A percentile compares a stretch with the other conserved stretches of the same genome.
These are phyloP conservation scores for Talaromyces thailandensis DNA, from an alignment of 495 filamentous ascomycete species.

Conservation along the genomic window DNA sequence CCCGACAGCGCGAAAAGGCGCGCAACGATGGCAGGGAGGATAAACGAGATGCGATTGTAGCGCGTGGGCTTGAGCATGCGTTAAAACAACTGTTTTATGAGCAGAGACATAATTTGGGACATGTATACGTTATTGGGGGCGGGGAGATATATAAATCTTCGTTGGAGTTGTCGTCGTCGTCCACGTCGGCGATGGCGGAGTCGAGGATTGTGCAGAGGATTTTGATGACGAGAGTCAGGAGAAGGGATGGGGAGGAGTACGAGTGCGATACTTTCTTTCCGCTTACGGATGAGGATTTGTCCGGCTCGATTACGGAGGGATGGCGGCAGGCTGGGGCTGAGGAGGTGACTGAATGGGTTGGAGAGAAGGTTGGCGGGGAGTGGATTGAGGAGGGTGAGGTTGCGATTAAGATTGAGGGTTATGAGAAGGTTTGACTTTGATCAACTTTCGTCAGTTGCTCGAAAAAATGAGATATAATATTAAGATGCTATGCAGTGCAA, in stretches of 20 bases:
- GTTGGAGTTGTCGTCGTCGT: slow-evolving; percentile 28
- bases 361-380: slow-evolving; percentile 28
- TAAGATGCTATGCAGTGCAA: neutral
- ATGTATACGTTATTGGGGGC: slow-evolving; percentile 83
- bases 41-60: slow-evolving; percentile 26
- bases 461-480: neutral
- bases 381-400: slow-evolving; percentile 38
- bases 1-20: slow-evolving; percentile 15
- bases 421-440: slow-evolving; percentile 17
- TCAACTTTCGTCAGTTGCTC: neutral
- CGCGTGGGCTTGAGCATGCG: slow-evolving; percentile 47
- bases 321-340: slow-evolving; percentile 28
- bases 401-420: slow-evolving; percentile 36
- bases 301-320: slow-evolving; percentile 11
- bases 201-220: slow-evolving; percentile 19
- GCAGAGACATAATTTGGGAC: slow-evolving; percentile 25
- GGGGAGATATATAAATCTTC: slow-evolving; percentile 72
- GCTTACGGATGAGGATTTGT: slow-evolving; percentile 27
- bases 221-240: slow-evolving; percentile 35
- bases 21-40: neutral
- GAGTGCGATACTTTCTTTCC: slow-evolving; percentile 90
- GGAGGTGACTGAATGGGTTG: slow-evolving; percentile 37
- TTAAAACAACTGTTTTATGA: slow-evolving; percentile 17
- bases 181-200: no score
- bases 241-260: slow-evolving; percentile 41